Conservation (phyloP, 805 yeast genomes). For the Wickerhamomyces alni region DNA sequence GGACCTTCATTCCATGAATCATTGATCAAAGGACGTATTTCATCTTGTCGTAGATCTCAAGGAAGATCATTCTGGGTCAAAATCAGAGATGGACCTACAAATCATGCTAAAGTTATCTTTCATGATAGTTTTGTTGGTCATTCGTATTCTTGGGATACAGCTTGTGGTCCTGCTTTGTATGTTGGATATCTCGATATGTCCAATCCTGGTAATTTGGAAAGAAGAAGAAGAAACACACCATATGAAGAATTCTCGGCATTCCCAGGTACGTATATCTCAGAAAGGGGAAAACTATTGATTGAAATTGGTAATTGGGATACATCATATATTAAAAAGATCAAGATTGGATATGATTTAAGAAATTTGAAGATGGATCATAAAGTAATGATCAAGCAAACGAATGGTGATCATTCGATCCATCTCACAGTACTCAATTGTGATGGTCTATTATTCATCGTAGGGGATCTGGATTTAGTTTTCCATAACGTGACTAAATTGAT, state of each 20-base stretch:
- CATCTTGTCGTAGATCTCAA: no score
- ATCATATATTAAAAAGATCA: no score
- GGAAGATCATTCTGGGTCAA: no score
- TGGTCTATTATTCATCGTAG: slow-evolving; percentile 24
- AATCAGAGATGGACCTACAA: no score
- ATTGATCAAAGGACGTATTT: no score
- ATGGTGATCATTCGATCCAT: slow-evolving; percentile 17
- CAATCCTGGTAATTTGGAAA: neutral
- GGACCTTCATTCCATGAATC: no score
- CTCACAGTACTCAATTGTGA: slow-evolving; percentile 21
- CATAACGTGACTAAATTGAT: slow-evolving; percentile 6
- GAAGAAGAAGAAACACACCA: neutral
- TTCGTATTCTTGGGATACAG: neutral
- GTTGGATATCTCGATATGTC: neutral
- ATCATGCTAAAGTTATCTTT: no score
- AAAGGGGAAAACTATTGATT: no score
- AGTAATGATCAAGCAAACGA: slow-evolving; percentile 18
- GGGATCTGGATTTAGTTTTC: slow-evolving; percentile 26
- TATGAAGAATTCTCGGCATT: neutral
- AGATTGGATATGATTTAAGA: no score
- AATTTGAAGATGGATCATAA: no score
- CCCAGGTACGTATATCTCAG: slow-evolving; percentile 4
- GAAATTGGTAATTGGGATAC: no score
- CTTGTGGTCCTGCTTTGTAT: neutral
- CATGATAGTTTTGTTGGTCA: neutral